Evolutionary conservation across 495 filamentous ascomycete species (phyloP).

Genomic region (Hapsidospora chrysogenum): DNA sequence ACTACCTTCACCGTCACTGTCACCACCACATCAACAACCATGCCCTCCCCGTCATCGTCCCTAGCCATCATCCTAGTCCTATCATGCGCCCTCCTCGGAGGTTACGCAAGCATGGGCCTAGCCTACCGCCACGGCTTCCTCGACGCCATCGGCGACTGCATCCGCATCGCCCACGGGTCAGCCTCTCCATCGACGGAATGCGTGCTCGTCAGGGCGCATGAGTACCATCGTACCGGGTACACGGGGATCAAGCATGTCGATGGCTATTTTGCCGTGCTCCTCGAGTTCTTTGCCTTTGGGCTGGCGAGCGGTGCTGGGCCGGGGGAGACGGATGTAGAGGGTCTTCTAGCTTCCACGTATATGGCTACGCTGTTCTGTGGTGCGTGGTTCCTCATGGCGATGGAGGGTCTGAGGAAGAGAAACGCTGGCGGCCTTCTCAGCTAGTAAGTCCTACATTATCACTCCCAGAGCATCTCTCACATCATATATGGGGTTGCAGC

Average conservation of each 20-base stretch:
- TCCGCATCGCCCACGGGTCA: no score
- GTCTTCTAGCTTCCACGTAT: not conserved
- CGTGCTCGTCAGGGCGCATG: not conserved
- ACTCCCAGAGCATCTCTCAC: no score
- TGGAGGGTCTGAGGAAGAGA: not conserved
- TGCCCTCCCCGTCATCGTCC: no score
- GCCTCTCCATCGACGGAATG: not conserved
- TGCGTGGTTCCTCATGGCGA: not conserved
- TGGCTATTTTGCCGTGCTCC: not conserved
- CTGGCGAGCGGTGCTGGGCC: not conserved
- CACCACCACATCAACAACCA: no score
- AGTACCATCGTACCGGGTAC: not conserved
- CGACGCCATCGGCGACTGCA: slow-evolving; percentile 1
- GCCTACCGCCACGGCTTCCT: not conserved
- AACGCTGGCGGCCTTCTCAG: not conserved
- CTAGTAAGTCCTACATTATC: not conserved
- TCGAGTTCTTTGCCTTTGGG: not conserved
- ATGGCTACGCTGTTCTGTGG: not conserved
- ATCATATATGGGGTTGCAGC: no score
- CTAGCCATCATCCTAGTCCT: slow-evolving; percentile 3
- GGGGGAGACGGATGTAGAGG: not conserved
- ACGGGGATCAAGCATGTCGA: not conserved
- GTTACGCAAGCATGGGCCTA: not conserved
- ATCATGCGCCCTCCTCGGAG: not conserved
- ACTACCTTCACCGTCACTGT: no score